These are phyloP conservation scores for Pestalotiopsis sp. DNA, from an alignment of 2,329 filamentous ascomycete genomes.

Conservation along the genomic window DNA sequence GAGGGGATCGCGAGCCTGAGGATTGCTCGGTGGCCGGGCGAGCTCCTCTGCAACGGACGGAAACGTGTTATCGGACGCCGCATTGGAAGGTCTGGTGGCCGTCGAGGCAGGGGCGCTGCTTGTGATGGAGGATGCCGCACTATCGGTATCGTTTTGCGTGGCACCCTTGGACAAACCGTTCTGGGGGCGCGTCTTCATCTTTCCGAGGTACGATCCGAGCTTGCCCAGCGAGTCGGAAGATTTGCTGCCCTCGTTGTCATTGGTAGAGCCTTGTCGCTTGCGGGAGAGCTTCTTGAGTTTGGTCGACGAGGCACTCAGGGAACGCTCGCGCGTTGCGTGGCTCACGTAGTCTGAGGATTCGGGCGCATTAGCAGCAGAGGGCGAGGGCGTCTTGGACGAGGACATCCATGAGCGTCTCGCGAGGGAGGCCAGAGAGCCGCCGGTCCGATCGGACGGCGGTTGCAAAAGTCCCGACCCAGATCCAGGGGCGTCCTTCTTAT, in stretches of 20 bases:
- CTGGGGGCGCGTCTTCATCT: conserved; percentile 51
- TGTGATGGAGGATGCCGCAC: conserved; percentile 49
- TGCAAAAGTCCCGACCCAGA: conserved; percentile 23
- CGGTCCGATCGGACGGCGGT: conserved; percentile 36
- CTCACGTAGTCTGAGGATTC: conserved; percentile 25
- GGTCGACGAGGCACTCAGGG: conserved; percentile 31
- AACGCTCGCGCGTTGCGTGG: conserved; percentile 26
- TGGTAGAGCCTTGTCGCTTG: conserved; percentile 32
- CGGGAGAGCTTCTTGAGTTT: conserved; percentile 33
- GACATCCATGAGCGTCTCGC: conserved; percentile 55
- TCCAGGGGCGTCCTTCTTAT: conserved; percentile 12
- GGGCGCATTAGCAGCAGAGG: conserved; percentile 32
- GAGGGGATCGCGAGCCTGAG: conserved; percentile 49
- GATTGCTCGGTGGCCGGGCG: conserved; percentile 12
- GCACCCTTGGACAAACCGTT: conserved; percentile 42
- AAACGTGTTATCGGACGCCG: conserved; percentile 30
- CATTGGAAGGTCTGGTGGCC: conserved; percentile 32
- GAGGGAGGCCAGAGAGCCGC: conserved; percentile 52
- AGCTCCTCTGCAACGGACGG: not conserved
- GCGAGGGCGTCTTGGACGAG: conserved; percentile 51
- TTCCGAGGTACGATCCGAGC: conserved; percentile 47
- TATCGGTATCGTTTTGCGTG: conserved; percentile 33
- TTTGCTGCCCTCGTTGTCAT: conserved; percentile 31
- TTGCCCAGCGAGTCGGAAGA: conserved; percentile 37
- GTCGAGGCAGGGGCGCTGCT: conserved; percentile 47